Evolutionary conservation across 306 rosid genomes (phyloP).

Genomic region (Hylodesmum podocarpum): DNA sequence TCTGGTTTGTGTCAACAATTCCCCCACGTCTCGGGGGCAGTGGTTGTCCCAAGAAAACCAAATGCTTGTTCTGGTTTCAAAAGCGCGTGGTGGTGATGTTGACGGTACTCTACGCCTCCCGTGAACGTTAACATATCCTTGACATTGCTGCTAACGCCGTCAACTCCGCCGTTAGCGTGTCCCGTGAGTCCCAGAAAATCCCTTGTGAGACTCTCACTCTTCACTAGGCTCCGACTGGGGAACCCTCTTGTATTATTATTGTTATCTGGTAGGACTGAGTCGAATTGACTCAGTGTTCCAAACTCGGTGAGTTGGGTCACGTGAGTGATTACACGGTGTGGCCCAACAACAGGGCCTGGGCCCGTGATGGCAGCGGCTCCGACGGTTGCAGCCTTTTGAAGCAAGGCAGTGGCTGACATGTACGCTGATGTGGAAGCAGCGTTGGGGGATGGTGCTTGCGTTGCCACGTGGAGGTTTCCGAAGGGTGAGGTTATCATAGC

Average conservation of each 20-base stretch:
- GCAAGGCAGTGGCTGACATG: conserved; percentile 80
- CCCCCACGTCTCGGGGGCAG: conserved; percentile 61
- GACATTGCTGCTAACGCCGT: conserved; percentile 35
- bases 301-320: conserved; percentile 49
- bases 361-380: conserved; percentile 43
- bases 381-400: conserved; percentile 78
- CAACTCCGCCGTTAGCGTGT: conserved; percentile 21
- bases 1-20: conserved; percentile 25
- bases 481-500: conserved; percentile 31
- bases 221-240: conserved; percentile 23
- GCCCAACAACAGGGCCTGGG: background rate
- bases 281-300: conserved; percentile 31
- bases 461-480: conserved; percentile 40
- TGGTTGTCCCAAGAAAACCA: conserved; percentile 48
- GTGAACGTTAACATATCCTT: conserved; percentile 53
- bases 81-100: conserved; percentile 28
- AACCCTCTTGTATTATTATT: conserved; percentile 32
- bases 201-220: conserved; percentile 37
- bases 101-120: conserved; percentile 44
- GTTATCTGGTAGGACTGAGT: conserved; percentile 23
- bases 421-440: conserved; percentile 48
- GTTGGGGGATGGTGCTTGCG: conserved; percentile 16
- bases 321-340: conserved; percentile 21
- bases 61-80: conserved; percentile 51
- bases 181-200: conserved; percentile 42